A percentile compares a stretch with the other conserved stretches of the same genome.
Evolutionary conservation across 2,329 filamentous ascomycete genomes (phyloP).

Genomic region (Dactylellina drechsleri): DNA sequence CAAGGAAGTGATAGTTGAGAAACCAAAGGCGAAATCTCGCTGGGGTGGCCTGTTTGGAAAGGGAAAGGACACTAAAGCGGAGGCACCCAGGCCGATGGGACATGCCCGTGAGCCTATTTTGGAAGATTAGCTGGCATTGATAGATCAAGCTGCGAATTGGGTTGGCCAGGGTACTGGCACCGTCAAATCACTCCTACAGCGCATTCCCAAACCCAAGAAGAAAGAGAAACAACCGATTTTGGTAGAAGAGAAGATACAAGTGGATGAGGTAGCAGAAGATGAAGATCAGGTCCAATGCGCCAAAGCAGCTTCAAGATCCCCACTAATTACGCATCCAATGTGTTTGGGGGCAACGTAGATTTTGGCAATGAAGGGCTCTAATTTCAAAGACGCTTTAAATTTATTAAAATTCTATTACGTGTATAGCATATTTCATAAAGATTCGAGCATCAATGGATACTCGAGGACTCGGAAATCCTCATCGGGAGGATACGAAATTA

Average conservation of each 20-base stretch:
- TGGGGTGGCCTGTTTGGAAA: slow-evolving; percentile 19
- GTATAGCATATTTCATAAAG: too few relatives aligned
- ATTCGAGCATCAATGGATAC: too few relatives aligned
- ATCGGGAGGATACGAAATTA: too few relatives aligned
- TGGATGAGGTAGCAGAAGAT: background rate
- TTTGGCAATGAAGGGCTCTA: slow-evolving; percentile 28
- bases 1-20: slow-evolving; percentile 14
- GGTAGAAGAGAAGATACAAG: background rate
- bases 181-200: slow-evolving; percentile 20
- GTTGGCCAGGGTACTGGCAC: slow-evolving; percentile 8
- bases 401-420: too few relatives aligned
- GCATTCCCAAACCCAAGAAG: slow-evolving; percentile 14
- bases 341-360: slow-evolving; percentile 6
- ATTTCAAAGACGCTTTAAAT: background rate
- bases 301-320: slow-evolving; percentile 12
- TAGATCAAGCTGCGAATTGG: slow-evolving; percentile 11
- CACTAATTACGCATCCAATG: slow-evolving; percentile 5
- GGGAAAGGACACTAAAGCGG: slow-evolving; percentile 4
- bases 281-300: background rate
- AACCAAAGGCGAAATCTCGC: slow-evolving; percentile 2
- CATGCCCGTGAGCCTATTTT: slow-evolving; percentile 19
- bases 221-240: background rate
- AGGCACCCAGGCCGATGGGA: slow-evolving; percentile 11
- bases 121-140: background rate
- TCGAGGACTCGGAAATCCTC: too few relatives aligned